Evolutionary conservation across 1,284 basidiomycete genomes (phyloP).

Genomic region (Puccinia horiana): DNA sequence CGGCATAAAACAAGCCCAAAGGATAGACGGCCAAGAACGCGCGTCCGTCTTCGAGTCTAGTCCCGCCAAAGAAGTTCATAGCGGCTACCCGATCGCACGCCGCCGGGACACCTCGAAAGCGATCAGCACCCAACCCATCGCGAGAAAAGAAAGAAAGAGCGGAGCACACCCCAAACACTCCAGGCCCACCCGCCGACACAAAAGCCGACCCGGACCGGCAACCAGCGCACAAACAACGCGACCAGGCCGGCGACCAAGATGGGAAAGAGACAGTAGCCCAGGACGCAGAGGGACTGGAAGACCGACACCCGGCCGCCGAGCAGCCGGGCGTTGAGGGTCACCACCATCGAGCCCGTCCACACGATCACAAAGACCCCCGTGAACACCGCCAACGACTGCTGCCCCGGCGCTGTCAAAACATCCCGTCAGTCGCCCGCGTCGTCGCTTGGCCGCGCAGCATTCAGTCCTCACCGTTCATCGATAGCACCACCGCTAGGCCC

Average conservation of each 20-base stretch:
- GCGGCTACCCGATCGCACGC: conserved; percentile 66
- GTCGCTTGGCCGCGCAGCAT: neutral
- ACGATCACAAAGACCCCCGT: conserved; percentile 88
- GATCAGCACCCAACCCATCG: neutral
- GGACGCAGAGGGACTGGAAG: conserved; percentile 88
- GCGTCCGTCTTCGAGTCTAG: conserved; percentile 81
- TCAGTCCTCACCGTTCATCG: conserved; percentile 71
- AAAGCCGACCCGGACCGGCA: conserved; percentile 81
- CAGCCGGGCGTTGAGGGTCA: conserved; percentile 90
- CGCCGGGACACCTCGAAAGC: neutral
- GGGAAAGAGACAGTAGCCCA: conserved; percentile 87
- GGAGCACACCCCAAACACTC: conserved; percentile 83
- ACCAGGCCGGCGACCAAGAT: conserved; percentile 83
- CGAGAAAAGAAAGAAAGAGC: conserved; percentile 8
- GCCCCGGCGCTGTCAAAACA: conserved; percentile 67
- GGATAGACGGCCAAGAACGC: conserved; percentile 90
- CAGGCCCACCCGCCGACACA: conserved; percentile 83
- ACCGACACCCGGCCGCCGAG: conserved; percentile 94
- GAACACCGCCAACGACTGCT: conserved; percentile 82
- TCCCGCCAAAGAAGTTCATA: conserved; percentile 89
- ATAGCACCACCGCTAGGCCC: conserved; percentile 79
- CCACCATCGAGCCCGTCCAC: conserved; percentile 79
- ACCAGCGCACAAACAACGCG: conserved; percentile 77
- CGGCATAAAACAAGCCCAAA: conserved; percentile 66
- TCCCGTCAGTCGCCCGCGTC: neutral